Base-by-base conservation (phyloP, 1,284 basidiomycete genomes). In the Sphagnurus paluster region DNA sequence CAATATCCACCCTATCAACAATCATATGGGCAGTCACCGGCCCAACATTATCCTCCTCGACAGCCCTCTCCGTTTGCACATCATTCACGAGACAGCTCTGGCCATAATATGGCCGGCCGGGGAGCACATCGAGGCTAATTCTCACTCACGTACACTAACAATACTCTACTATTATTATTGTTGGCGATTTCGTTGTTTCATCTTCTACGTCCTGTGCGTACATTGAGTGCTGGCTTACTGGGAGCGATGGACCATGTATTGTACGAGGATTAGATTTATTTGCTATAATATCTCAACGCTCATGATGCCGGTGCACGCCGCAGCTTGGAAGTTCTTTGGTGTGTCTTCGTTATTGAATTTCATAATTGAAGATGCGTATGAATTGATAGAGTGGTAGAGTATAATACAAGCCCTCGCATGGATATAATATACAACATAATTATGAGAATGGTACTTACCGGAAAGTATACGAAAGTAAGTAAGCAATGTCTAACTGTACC, bases 41-140 rank as follows among this genome's bases (percentile, higher is more conserved):
- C 41, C 32, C 54, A 52, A 39, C 46, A 54, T 36, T 53, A 55
- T 52, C 48, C 58, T 17, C 50, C 34, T 54, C 40, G 53, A 39
- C 54, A 56, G 44, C 60, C 57, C 38, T 43, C 48, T 21, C 51
- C 53, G 7, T 55, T 49, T 43, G 26, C 20, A n/a, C 58, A 63
- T 33, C 56, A 65, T 10, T 46, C 55, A 25, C 57, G 55, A 37
- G 60, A 67, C 40, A 58, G 45, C 42, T 14, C n/a, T n/a, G 14
- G n/a, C 10, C 57, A 72, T 53, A 62, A 73, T 53, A 60, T 70
- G 61, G 69, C 71, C 11, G 74, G 74, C 29, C 72, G 75, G 25
- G 75, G 76, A 8, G 55, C 60, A 32, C 64, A 67, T 58, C 66
- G 69, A 62, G 63, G 60, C 40, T 68, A 44, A 56, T 46, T 29